These are phyloP conservation scores for Tillandsia leiboldiana DNA, from an alignment of 176 grass and related monocot species.

Conservation along the genomic window DNA sequence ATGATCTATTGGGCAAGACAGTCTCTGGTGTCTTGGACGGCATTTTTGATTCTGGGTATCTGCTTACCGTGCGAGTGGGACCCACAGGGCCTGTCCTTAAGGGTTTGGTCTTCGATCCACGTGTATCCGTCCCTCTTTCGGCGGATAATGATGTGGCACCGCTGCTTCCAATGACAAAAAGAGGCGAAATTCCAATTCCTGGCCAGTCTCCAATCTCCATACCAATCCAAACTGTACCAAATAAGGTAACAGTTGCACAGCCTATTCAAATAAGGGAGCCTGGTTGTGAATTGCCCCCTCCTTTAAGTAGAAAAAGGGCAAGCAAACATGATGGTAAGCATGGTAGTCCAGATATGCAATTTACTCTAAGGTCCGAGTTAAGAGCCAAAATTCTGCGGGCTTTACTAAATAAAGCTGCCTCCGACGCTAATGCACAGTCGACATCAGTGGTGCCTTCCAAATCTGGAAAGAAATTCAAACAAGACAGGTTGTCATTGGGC, in stretches of 20 bases:
- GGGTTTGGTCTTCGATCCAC: slow-evolving; percentile 30
- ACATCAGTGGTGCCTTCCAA: not conserved
- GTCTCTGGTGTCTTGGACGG: slow-evolving; percentile 27
- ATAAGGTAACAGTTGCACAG: not conserved
- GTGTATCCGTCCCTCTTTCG: slow-evolving; percentile 18
- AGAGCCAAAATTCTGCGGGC: slow-evolving; percentile 3
- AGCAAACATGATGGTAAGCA: not conserved
- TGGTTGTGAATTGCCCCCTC: not conserved
- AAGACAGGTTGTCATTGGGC: not conserved
- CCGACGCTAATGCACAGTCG: not conserved
- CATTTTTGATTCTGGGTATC: slow-evolving; percentile 28
- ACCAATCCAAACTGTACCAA: not conserved
- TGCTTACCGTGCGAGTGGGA: slow-evolving; percentile 22
- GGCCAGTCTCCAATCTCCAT: slow-evolving; percentile 5
- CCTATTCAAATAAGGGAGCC: slow-evolving; percentile 20
- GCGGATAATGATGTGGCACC: slow-evolving; percentile 29
- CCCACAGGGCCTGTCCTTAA: slow-evolving; percentile 23
- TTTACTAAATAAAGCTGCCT: not conserved
- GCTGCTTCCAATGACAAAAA: slow-evolving; percentile 9
- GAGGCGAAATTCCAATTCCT: not conserved
- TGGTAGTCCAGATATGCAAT: not conserved
- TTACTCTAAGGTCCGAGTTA: not conserved
- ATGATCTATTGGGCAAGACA: slow-evolving; percentile 15
- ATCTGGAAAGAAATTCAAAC: not conserved
- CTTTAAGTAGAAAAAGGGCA: not conserved